Conservation (phyloP, 768 basidiomycete genomes). For the Dacryopinax spathularia region DNA sequence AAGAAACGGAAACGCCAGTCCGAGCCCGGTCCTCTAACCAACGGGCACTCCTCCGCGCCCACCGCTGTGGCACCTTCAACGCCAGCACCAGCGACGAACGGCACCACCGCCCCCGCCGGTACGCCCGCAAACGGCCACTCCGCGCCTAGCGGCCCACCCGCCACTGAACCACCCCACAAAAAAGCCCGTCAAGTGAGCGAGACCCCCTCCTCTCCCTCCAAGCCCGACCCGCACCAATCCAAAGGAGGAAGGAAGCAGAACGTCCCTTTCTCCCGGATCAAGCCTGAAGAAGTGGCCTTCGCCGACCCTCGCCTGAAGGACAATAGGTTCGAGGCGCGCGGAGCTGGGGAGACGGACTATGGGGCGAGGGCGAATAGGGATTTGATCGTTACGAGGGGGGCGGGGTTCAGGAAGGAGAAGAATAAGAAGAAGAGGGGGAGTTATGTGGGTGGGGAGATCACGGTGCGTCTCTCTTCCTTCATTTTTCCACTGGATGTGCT, state of each 20-base stretch:
- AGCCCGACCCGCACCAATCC: constrained; percentile 11
- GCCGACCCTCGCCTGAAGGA: constrained; percentile 39
- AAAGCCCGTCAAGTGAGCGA: constrained; percentile 35
- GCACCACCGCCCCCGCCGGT: background rate
- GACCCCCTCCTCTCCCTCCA: constrained; percentile 36
- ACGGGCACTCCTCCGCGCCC: background rate
- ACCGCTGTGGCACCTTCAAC: background rate
- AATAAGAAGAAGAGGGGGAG: constrained; percentile 98
- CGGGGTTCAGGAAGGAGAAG: constrained; percentile 96
- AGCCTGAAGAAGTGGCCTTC: constrained; percentile 43
- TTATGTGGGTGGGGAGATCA: constrained; percentile 90
- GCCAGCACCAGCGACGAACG: background rate
- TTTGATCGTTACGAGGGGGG: constrained; percentile 82
- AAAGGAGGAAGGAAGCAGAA: constrained; percentile 24
- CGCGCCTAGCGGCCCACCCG: constrained; percentile 36
- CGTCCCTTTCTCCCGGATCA: constrained; percentile 68
- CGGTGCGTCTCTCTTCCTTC: constrained; percentile 35
- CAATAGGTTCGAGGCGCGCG: constrained; percentile 66
- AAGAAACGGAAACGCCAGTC: constrained; percentile 13
- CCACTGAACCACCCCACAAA: constrained; percentile 21
- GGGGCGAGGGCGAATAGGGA: constrained; percentile 74
- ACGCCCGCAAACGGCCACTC: constrained; percentile 32
- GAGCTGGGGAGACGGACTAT: constrained; percentile 51
- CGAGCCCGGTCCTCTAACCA: constrained; percentile 14
- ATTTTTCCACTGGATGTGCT: constrained; percentile 5